phyloP scores from a whole-genome alignment of 306 rosid species.

The Quercus alba region DNA sequence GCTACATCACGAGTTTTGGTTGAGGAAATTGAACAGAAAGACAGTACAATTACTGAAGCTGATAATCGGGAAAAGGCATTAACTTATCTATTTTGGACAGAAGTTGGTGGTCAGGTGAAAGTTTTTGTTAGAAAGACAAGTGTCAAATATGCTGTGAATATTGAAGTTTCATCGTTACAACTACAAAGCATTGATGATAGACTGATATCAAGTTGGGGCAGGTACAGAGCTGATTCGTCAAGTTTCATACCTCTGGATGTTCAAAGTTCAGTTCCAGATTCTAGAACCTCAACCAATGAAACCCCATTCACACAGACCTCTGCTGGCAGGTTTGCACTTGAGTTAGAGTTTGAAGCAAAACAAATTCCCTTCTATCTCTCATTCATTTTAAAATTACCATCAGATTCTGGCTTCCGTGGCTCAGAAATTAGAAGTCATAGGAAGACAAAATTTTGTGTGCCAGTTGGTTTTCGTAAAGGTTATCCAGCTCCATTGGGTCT shows the following conservation, averaged over 20 bases:
- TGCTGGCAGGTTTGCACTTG: slow-evolving; percentile 37
- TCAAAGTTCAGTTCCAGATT: slow-evolving; percentile 22
- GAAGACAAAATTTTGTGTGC: slow-evolving; percentile 69
- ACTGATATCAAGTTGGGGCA: slow-evolving; percentile 64
- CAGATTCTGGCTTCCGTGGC: slow-evolving; percentile 28
- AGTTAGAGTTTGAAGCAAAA: slow-evolving; percentile 65
- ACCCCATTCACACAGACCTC: slow-evolving; percentile 36
- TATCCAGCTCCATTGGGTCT: slow-evolving; percentile 67
- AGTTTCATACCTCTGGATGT: slow-evolving; percentile 28
- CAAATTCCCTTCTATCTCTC: slow-evolving; percentile 72
- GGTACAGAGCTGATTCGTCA: slow-evolving; percentile 56
- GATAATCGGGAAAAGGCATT: slow-evolving; percentile 38
- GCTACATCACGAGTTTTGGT: slow-evolving; percentile 48
- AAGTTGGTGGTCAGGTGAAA: slow-evolving; percentile 56
- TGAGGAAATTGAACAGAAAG: slow-evolving; percentile 31
- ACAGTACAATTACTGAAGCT: slow-evolving; percentile 22
- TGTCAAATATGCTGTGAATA: slow-evolving; percentile 40
- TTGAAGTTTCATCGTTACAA: slow-evolving; percentile 55
- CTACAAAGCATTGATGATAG: slow-evolving; percentile 22
- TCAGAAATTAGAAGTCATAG: slow-evolving; percentile 64
- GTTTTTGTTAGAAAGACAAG: slow-evolving; percentile 57
- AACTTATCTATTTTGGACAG: slow-evolving; percentile 72
- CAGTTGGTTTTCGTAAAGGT: slow-evolving; percentile 71
- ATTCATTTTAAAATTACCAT: slow-evolving; percentile 45
- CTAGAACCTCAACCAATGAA: slow-evolving; percentile 25